A percentile compares a stretch with the other conserved stretches of the same genome.
Conservation (phyloP, 495 filamentous ascomycete genomes). For the Hypomontagnella monticulosa region DNA sequence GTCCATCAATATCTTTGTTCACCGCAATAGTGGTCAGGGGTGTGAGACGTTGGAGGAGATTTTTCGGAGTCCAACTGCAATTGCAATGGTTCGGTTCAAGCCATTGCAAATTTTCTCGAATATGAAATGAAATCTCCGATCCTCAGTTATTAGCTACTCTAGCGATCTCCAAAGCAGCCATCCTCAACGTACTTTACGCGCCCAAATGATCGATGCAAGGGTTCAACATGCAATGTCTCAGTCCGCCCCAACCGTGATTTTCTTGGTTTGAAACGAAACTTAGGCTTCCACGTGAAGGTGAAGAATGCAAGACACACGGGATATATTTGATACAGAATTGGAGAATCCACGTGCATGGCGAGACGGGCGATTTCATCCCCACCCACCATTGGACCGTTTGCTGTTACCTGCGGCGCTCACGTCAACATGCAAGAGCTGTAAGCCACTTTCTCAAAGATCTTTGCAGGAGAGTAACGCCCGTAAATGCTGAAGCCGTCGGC, state of each 20-base stretch:
- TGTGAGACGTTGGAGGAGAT: background rate
- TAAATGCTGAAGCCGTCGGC: background rate
- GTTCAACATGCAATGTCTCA: background rate
- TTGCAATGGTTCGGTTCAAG: too few species aligned
- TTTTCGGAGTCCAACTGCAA: background rate
- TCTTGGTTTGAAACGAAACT: background rate
- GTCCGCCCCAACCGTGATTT: background rate
- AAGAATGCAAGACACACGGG: slow-evolving; percentile 6
- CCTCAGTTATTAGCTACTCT: background rate
- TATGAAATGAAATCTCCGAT: background rate
- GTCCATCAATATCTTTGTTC: slow-evolving; percentile 29
- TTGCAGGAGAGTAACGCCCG: background rate
- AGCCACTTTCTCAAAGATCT: too few species aligned
- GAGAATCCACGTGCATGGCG: background rate
- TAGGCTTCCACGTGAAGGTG: slow-evolving; percentile 12
- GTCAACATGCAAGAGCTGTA: too few species aligned
- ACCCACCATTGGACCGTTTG: too few species aligned
- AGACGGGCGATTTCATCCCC: too few species aligned
- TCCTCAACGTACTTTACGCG: background rate
- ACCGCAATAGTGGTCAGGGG: background rate
- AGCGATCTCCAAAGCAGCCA: slow-evolving; percentile 1
- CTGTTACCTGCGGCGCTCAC: too few species aligned
- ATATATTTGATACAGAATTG: background rate
- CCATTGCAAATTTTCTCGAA: background rate
- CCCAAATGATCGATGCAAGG: slow-evolving; percentile 2